Conservation (phyloP, 106 monocot species). For the Acanthochlamys bracteata region DNA sequence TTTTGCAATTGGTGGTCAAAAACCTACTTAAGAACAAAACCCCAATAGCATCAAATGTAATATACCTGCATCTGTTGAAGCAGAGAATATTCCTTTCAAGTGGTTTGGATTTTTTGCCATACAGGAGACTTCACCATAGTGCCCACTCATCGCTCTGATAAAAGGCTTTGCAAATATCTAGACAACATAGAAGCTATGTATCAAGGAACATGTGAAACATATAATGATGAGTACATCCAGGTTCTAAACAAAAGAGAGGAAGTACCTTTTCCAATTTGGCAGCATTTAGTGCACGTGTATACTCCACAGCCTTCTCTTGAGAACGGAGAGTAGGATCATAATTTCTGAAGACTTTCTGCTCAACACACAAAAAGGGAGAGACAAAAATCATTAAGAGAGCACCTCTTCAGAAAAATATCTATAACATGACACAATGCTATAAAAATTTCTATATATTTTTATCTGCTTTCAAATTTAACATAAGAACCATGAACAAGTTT, state of each 20-base stretch:
- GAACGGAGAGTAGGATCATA: conserved; percentile 76
- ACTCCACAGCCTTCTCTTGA: conserved; percentile 89
- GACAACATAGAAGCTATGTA: background rate
- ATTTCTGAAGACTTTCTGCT: conserved; percentile 86
- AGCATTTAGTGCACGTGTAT: conserved; percentile 79
- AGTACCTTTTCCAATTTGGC: conserved; percentile 87
- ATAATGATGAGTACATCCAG: background rate
- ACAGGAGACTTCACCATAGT: conserved; percentile 75
- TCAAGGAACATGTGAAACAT: background rate
- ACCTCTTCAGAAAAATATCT: background rate
- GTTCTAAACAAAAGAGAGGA: background rate
- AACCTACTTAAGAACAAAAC: too few relatives aligned
- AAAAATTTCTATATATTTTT: too few relatives aligned
- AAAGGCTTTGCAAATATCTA: conserved; percentile 97
- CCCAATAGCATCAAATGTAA: too few relatives aligned
- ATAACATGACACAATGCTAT: background rate
- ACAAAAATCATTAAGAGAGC: background rate
- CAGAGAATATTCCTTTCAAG: conserved; percentile 87
- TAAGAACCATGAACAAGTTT: too few relatives aligned
- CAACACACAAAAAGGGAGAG: conserved; percentile 8
- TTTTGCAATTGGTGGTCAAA: too few relatives aligned
- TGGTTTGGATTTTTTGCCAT: conserved; percentile 97
- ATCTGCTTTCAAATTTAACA: too few relatives aligned
- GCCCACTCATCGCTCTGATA: conserved; percentile 94
- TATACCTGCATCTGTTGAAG: conserved; percentile 96